Percentiles rank a stretch among this genome's conserved stretches.
phyloP scores from a whole-genome alignment of 139 green algal species.

The Ostreobium quekettii region DNA sequence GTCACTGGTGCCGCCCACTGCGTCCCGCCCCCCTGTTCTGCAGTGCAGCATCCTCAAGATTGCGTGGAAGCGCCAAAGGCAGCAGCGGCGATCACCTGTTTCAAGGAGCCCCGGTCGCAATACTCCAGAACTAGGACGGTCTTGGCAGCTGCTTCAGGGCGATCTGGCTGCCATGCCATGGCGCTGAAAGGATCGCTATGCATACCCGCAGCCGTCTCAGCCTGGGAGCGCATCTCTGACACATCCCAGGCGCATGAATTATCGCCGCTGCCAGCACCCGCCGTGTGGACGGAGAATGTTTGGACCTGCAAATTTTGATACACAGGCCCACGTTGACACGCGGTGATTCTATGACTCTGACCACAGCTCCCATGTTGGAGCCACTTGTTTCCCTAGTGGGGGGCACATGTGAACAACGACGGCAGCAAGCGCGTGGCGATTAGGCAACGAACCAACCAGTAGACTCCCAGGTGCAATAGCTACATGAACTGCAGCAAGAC shows the following conservation, averaged over 20 bases:
- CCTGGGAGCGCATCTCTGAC: background rate
- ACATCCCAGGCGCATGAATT: too few species aligned
- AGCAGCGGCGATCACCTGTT: background rate
- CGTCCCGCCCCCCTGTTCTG: too few species aligned
- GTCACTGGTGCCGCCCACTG: too few species aligned
- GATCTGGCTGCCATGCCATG: background rate
- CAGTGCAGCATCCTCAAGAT: too few species aligned
- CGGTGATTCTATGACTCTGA: background rate
- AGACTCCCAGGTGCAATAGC: too few species aligned
- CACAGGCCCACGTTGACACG: background rate
- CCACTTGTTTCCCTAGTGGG: too few species aligned
- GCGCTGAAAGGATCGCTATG: background rate
- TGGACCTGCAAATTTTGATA: slow-evolving; percentile 3
- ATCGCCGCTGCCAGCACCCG: background rate
- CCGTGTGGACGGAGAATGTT: background rate
- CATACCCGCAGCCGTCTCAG: background rate
- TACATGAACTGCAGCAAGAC: too few species aligned
- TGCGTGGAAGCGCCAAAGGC: too few species aligned
- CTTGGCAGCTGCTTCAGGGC: background rate
- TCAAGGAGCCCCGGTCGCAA: background rate
- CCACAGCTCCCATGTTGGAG: background rate
- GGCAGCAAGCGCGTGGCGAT: too few species aligned
- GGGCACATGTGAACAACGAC: too few species aligned
- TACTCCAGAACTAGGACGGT: background rate
- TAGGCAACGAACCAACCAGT: background rate